Conservation (phyloP, 2,329 filamentous ascomycete species). For the Chrysoporthe cubensis region DNA sequence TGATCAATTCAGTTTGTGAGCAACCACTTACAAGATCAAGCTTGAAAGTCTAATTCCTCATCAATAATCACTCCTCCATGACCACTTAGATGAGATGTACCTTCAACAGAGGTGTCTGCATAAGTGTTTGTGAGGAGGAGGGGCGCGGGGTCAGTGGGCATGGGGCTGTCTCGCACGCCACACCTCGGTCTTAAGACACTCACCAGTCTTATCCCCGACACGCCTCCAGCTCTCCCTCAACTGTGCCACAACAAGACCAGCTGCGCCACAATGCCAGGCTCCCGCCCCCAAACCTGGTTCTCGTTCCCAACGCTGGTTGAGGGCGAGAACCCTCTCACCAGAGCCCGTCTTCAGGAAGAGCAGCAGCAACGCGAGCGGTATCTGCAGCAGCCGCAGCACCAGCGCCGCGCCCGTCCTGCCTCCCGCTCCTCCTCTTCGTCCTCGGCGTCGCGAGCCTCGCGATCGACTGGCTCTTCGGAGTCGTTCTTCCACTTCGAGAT, state of each 20-base stretch:
- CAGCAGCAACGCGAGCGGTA: constrained; percentile 8
- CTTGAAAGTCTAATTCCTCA: no score
- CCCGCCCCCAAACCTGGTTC: background rate
- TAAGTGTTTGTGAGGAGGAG: background rate
- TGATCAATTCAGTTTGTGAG: no score
- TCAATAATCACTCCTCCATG: no score
- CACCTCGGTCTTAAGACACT: background rate
- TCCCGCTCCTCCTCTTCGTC: background rate
- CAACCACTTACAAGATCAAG: no score
- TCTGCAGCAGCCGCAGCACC: background rate
- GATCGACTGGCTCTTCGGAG: constrained; percentile 1
- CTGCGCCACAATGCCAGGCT: constrained; percentile 19
- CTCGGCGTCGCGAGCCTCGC: background rate
- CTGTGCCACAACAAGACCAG: background rate
- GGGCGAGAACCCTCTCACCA: background rate
- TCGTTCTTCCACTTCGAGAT: constrained; percentile 7
- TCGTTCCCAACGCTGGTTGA: background rate
- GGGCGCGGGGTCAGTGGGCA: background rate
- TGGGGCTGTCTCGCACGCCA: background rate
- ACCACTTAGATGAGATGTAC: no score
- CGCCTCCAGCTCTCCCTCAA: background rate
- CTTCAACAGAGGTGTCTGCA: no score
- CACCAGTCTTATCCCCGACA: background rate
- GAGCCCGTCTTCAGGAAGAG: background rate
- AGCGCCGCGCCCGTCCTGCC: no score